Evolutionary conservation across 441 rosid genomes (phyloP).

Genomic region (Arabidopsis hybrid): DNA sequence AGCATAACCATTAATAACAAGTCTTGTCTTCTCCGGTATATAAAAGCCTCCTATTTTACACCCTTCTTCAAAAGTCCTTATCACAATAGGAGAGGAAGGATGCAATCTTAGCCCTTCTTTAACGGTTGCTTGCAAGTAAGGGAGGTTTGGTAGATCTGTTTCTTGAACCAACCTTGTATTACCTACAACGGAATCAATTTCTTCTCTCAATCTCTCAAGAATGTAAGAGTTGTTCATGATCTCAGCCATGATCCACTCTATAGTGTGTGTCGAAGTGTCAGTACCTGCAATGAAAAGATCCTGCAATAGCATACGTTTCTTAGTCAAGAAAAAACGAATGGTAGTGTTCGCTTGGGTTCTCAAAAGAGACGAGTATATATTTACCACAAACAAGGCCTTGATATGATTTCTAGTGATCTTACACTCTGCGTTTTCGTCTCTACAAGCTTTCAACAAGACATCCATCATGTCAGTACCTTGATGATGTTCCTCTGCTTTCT

Average conservation of each 20-base stretch:
- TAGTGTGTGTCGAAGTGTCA: neutral
- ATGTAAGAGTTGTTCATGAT: neutral
- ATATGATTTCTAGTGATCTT: neutral
- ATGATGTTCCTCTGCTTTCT: neutral
- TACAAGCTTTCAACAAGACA: neutral
- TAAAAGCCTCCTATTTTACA: neutral
- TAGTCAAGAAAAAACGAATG: neutral
- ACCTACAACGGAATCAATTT: neutral
- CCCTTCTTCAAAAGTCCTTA: neutral
- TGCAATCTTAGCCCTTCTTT: constrained; percentile 11
- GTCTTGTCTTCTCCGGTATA: neutral
- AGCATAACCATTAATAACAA: neutral
- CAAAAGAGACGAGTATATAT: neutral
- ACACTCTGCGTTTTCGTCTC: neutral
- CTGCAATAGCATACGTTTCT: neutral
- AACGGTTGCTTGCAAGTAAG: constrained; percentile 1
- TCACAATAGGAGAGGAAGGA: neutral
- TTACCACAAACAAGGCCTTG: neutral
- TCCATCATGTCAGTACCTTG: neutral
- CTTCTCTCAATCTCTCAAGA: neutral
- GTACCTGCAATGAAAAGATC: neutral
- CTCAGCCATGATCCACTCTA: neutral
- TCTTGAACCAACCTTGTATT: neutral
- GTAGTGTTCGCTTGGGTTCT: neutral
- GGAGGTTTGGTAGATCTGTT: neutral